Percentiles rank a stretch among this genome's conserved stretches.
These are phyloP conservation scores for Eimeria nieschulzi DNA, from an alignment of 169 alveolate genomes.

Conservation along the genomic window DNA sequence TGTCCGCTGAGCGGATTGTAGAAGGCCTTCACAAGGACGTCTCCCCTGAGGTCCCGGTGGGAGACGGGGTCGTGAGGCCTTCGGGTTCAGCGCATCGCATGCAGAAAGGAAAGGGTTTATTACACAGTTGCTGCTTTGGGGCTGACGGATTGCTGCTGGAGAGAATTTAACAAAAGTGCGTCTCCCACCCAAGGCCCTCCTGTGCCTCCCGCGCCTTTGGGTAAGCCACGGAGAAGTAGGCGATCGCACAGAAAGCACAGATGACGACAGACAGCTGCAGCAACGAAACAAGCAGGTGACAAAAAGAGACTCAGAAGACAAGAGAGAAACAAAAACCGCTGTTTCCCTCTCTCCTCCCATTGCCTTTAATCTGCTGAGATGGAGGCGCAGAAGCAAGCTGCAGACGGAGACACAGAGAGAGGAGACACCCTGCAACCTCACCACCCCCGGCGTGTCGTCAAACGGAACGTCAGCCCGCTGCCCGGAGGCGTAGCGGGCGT, in stretches of 20 bases:
- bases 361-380: not conserved
- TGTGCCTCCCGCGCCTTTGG: constrained; percentile 14
- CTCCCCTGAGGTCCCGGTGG: constrained; percentile 28
- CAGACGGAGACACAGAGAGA: not conserved
- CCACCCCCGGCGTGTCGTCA: constrained; percentile 22
- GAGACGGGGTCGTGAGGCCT: constrained; percentile 37
- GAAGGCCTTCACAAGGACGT: constrained; percentile 52
- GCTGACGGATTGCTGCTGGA: not conserved
- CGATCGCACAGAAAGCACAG: constrained; percentile 8
- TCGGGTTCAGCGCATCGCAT: too few species aligned
- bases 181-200: not conserved
- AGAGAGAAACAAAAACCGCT: too few species aligned
- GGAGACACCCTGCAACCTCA: not conserved
- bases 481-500: not conserved
- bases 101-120: too few species aligned
- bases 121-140: not conserved
- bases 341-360: not conserved
- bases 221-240: constrained; percentile 2
- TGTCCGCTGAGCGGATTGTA: constrained; percentile 35
- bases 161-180: not conserved
- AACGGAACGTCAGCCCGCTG: constrained; percentile 4
- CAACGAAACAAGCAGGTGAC: not conserved
- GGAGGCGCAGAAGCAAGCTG: not conserved
- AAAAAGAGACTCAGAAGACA: too few species aligned
- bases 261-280: not conserved